phyloP scores from a whole-genome alignment of 164 flowering plant species.

The Vitis riparia region DNA sequence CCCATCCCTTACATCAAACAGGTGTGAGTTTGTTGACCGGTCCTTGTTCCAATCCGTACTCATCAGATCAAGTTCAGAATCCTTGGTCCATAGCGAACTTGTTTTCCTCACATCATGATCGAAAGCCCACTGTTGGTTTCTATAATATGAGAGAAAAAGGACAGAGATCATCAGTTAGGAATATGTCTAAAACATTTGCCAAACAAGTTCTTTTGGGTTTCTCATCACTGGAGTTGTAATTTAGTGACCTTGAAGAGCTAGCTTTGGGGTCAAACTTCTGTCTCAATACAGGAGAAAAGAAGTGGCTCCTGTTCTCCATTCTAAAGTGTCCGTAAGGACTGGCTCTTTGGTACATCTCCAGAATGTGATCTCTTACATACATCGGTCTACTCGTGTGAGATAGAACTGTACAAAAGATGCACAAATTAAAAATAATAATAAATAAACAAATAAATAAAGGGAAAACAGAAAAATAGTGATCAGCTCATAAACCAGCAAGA shows the following conservation, averaged over 20 bases:
- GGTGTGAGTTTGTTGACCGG: slow-evolving; percentile 7
- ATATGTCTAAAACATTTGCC: neutral
- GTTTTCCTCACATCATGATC: neutral
- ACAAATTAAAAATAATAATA: no score
- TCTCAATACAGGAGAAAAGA: slow-evolving; percentile 10
- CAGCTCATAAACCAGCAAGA: no score
- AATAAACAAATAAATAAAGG: neutral
- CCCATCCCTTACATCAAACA: slow-evolving; percentile 8
- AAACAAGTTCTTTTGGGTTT: neutral
- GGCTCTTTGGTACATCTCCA: slow-evolving; percentile 14
- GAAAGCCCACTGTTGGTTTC: slow-evolving; percentile 15
- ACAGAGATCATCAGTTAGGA: neutral
- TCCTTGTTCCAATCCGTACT: neutral
- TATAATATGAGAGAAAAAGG: neutral
- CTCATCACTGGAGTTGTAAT: neutral
- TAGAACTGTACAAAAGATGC: slow-evolving; percentile 7
- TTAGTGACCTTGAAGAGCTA: slow-evolving; percentile 17
- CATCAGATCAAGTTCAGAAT: neutral
- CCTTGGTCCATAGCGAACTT: slow-evolving; percentile 7
- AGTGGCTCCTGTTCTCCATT: slow-evolving; percentile 7
- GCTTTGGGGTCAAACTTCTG: slow-evolving; percentile 6
- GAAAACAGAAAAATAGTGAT: no score
- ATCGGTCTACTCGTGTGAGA: slow-evolving; percentile 7
- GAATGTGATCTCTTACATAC: slow-evolving; percentile 17
- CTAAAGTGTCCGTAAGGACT: slow-evolving; percentile 1